phyloP scores from a whole-genome alignment of 2,329 filamentous ascomycete genomes.

The Phoma herbarum region DNA sequence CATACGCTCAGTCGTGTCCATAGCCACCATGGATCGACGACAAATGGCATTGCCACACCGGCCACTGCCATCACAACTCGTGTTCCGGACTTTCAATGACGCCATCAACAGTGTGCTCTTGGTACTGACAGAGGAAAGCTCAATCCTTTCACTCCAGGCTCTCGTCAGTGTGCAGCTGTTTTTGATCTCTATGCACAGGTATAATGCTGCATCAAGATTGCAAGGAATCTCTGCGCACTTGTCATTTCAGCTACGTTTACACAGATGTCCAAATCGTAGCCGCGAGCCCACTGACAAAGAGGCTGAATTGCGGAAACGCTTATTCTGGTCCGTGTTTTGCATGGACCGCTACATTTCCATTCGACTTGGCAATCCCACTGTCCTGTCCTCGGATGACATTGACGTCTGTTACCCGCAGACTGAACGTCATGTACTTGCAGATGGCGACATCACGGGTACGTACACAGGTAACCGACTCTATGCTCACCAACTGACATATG shows the following conservation, averaged over 20 bases:
- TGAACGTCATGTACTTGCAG: conserved; percentile 9
- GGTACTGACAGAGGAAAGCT: conserved; percentile 34
- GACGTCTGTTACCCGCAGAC: conserved; percentile 36
- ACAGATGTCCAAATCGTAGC: conserved; percentile 28
- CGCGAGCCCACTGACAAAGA: conserved; percentile 20
- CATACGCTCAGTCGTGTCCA: conserved; percentile 36
- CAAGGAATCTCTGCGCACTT: conserved; percentile 35
- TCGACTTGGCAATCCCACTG: conserved; percentile 32
- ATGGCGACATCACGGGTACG: not conserved
- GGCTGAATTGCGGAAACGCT: conserved; percentile 32
- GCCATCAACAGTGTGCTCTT: conserved; percentile 29
- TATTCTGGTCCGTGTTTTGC: conserved; percentile 39
- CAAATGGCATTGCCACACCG: conserved; percentile 23
- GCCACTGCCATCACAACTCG: conserved; percentile 22
- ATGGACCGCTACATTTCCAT: conserved; percentile 39
- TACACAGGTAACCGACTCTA: not conserved
- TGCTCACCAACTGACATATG: not conserved
- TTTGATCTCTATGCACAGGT: conserved; percentile 35
- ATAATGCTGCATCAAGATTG: conserved; percentile 37
- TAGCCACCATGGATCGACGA: conserved; percentile 33
- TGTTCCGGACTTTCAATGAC: conserved; percentile 35
- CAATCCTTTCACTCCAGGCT: conserved; percentile 35
- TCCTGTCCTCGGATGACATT: conserved; percentile 31
- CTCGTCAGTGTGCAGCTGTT: conserved; percentile 37
- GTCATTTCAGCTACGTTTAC: conserved; percentile 31